Conservation (phyloP, 192 early-diverging fungal genomes). For the Chytriomyces sp. region DNA sequence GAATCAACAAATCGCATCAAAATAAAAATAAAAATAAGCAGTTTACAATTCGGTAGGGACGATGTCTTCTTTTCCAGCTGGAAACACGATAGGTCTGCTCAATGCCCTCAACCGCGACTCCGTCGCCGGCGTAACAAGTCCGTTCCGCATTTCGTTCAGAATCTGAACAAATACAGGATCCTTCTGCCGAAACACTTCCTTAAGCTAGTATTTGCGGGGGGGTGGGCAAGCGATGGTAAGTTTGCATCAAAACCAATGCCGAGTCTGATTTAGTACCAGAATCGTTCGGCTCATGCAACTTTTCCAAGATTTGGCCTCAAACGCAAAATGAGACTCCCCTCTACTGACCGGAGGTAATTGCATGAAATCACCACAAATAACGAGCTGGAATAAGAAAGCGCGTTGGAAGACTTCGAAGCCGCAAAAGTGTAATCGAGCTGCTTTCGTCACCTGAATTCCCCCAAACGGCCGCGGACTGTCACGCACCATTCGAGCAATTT, state of each 20-base stretch:
- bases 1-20: slow-evolving; percentile 3
- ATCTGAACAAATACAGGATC: slow-evolving; percentile 80
- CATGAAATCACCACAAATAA: slow-evolving; percentile 60
- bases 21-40: no score
- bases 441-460: slow-evolving; percentile 47
- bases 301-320: slow-evolving; percentile 47
- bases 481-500: slow-evolving; percentile 39
- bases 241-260: not conserved
- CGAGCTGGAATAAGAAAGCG: slow-evolving; percentile 28
- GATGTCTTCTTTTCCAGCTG: slow-evolving; percentile 56
- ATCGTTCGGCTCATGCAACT: slow-evolving; percentile 33
- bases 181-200: slow-evolving; percentile 83
- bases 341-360: slow-evolving; percentile 53
- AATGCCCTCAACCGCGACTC: slow-evolving; percentile 56
- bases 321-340: slow-evolving; percentile 33
- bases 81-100: slow-evolving; percentile 39
- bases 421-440: not conserved
- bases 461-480: slow-evolving; percentile 49
- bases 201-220: slow-evolving; percentile 54
- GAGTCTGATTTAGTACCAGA: slow-evolving; percentile 18
- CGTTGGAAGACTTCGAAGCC: not conserved
- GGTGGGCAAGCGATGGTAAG: not conserved
- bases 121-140: slow-evolving; percentile 64
- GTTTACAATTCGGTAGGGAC: slow-evolving; percentile 55
- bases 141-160: slow-evolving; percentile 85